Evolutionary conservation across 1,284 basidiomycete species (phyloP).

Genomic region (Ustilago lituana): DNA sequence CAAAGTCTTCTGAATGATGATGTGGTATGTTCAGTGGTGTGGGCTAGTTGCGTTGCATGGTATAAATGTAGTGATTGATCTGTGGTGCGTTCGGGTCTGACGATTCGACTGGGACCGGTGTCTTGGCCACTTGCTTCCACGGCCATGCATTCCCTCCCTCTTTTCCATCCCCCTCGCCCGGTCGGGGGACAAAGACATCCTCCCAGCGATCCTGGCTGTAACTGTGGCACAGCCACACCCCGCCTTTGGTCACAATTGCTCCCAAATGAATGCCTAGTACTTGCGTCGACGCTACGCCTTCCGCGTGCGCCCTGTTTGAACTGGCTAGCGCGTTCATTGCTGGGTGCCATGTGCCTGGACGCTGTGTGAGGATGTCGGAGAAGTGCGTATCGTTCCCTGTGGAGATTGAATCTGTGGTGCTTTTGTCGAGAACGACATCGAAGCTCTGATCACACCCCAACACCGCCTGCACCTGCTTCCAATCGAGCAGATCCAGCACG

Average conservation of each 20-base stretch:
- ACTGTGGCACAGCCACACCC: constrained; percentile 33
- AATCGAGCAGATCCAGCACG: constrained; percentile 27
- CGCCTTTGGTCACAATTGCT: neutral
- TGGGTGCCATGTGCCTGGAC: too few relatives aligned
- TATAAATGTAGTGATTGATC: constrained; percentile 33
- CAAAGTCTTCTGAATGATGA: too few relatives aligned
- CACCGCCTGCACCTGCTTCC: neutral
- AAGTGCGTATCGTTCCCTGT: constrained; percentile 22
- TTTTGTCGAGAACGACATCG: constrained; percentile 47
- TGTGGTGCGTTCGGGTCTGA: constrained; percentile 20
- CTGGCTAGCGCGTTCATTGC: too few relatives aligned
- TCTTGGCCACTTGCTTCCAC: constrained; percentile 8
- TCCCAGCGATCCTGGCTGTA: constrained; percentile 37
- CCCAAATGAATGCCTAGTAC: constrained; percentile 22
- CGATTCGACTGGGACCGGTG: constrained; percentile 9
- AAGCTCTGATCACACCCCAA: constrained; percentile 4
- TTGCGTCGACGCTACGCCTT: constrained; percentile 20
- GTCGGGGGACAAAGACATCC: constrained; percentile 7
- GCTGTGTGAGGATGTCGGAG: neutral
- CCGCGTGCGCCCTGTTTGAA: too few relatives aligned
- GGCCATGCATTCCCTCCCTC: constrained; percentile 1
- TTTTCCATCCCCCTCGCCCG: neutral
- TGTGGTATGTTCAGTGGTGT: too few relatives aligned
- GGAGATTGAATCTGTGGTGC: constrained; percentile 42
- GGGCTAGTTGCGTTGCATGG: constrained; percentile 15